Conservation (phyloP, 495 filamentous ascomycete genomes). For the Talaromyces ruber region DNA sequence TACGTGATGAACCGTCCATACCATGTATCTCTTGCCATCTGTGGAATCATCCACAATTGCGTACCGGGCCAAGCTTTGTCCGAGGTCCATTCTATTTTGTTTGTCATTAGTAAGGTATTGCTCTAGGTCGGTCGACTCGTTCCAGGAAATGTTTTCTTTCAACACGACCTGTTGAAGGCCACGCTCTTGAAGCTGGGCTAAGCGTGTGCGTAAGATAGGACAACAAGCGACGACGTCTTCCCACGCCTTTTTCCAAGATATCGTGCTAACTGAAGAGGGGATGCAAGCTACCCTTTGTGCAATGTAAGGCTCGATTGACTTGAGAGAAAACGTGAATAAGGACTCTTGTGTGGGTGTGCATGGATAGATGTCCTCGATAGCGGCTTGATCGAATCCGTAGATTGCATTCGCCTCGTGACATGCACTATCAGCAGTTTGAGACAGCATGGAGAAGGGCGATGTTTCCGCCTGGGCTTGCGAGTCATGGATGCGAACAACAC, state of each 20-base stretch:
- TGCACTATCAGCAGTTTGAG: slow-evolving; percentile 19
- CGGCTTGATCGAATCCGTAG: slow-evolving; percentile 13
- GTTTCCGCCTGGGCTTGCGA: slow-evolving; percentile 10
- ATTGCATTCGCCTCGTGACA: slow-evolving; percentile 18
- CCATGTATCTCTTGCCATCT: slow-evolving; percentile 34
- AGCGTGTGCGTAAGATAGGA: slow-evolving; percentile 50
- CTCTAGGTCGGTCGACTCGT: slow-evolving; percentile 27
- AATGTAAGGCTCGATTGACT: slow-evolving; percentile 48
- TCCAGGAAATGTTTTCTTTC: slow-evolving; percentile 35
- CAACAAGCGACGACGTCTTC: slow-evolving; percentile 31
- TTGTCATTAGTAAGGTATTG: slow-evolving; percentile 42
- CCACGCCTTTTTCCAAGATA: slow-evolving; percentile 42
- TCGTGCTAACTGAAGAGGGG: slow-evolving; percentile 17
- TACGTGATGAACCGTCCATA: slow-evolving; percentile 59
- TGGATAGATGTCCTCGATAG: slow-evolving; percentile 46
- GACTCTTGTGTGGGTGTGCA: slow-evolving; percentile 60
- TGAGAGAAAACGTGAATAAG: slow-evolving; percentile 50
- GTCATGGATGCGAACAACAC: slow-evolving; percentile 10
- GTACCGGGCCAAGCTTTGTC: slow-evolving; percentile 45
- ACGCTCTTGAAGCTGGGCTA: slow-evolving; percentile 44
- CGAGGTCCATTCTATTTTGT: slow-evolving; percentile 42
- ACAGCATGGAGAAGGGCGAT: slow-evolving; percentile 26
- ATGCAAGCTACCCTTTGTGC: slow-evolving; percentile 43
- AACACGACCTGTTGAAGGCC: slow-evolving; percentile 53
- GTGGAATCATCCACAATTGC: slow-evolving; percentile 33